Evolutionary conservation across 192 early-diverging fungal genomes (phyloP).

Genomic region (Jimgerdemannia flammicorona): DNA sequence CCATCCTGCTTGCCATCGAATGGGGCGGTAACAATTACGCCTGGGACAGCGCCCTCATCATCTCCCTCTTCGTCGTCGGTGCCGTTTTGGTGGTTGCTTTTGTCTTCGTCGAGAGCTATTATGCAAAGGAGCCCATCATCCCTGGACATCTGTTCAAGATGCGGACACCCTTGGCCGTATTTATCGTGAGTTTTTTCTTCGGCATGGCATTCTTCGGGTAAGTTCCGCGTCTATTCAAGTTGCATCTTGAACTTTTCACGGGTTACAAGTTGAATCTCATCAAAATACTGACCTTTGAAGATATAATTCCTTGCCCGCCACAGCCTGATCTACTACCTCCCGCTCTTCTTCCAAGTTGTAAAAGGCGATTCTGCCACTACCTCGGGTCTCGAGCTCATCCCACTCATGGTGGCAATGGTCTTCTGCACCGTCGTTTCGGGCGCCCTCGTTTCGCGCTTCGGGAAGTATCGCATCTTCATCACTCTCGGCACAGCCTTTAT

Average conservation of each 20-base stretch:
- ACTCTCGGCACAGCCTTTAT: conserved; percentile 57
- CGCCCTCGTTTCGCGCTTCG: conserved; percentile 50
- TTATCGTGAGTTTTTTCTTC: conserved; percentile 33
- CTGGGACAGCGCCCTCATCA: conserved; percentile 60
- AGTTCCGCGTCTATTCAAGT: conserved; percentile 3
- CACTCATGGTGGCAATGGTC: conserved; percentile 68
- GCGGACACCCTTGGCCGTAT: conserved; percentile 36
- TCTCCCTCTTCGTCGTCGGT: conserved; percentile 52
- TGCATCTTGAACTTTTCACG: not conserved
- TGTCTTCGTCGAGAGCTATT: conserved; percentile 55
- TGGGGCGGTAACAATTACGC: conserved; percentile 67
- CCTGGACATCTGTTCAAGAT: conserved; percentile 57
- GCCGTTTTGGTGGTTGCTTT: conserved; percentile 44
- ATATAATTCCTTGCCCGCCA: too few species aligned
- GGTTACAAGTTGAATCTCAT: too few species aligned
- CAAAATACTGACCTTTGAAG: too few species aligned
- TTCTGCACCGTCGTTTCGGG: conserved; percentile 62
- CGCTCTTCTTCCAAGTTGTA: conserved; percentile 75
- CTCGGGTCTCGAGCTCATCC: conserved; percentile 71
- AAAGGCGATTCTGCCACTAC: conserved; percentile 60
- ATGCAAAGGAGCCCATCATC: conserved; percentile 67
- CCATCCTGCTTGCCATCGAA: conserved; percentile 66
- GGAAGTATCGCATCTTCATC: conserved; percentile 58
- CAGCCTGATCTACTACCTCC: conserved; percentile 60
- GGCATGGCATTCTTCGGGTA: conserved; percentile 41